A percentile compares a stretch with the other conserved stretches of the same genome.
These are phyloP conservation scores for Wickerhamiella dianesei DNA, from an alignment of 805 yeast species.

Conservation along the genomic window DNA sequence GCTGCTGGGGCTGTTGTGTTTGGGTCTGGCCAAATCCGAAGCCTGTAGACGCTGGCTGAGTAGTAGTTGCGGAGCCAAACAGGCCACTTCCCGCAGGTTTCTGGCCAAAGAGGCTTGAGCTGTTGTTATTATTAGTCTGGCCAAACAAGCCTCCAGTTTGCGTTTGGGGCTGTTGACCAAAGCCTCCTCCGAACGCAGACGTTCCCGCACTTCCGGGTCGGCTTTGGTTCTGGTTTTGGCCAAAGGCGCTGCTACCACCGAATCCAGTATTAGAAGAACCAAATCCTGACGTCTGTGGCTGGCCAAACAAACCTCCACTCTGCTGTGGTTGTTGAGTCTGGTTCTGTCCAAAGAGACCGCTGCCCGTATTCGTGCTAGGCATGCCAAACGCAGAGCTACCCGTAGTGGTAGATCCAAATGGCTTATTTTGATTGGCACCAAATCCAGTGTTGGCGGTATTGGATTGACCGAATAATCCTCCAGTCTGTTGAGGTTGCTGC, in stretches of 20 bases:
- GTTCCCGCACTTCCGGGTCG: no score
- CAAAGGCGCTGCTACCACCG: neutral
- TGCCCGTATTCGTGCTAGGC: conserved; percentile 8
- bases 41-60: conserved; percentile 16
- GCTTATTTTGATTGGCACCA: conserved; percentile 1
- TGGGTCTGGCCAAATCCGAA: conserved; percentile 8
- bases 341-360: conserved; percentile 9
- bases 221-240: no score
- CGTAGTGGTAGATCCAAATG: conserved; percentile 9
- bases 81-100: conserved; percentile 12
- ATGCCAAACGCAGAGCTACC: conserved; percentile 11
- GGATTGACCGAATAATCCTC: conserved; percentile 22
- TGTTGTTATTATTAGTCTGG: conserved; percentile 5
- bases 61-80: conserved; percentile 8
- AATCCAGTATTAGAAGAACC: neutral
- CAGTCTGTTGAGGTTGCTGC: conserved; percentile 1
- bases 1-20: neutral
- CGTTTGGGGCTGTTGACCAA: conserved; percentile 9
- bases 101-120: conserved; percentile 20
- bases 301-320: conserved; percentile 4
- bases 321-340: neutral
- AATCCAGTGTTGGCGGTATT: conserved; percentile 3
- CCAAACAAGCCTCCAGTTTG: conserved; percentile 14
- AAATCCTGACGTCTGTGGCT: conserved; percentile 4
- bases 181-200: neutral